Base-by-base conservation (phyloP, 148 eudicot species). In the Oxyria digyna region DNA sequence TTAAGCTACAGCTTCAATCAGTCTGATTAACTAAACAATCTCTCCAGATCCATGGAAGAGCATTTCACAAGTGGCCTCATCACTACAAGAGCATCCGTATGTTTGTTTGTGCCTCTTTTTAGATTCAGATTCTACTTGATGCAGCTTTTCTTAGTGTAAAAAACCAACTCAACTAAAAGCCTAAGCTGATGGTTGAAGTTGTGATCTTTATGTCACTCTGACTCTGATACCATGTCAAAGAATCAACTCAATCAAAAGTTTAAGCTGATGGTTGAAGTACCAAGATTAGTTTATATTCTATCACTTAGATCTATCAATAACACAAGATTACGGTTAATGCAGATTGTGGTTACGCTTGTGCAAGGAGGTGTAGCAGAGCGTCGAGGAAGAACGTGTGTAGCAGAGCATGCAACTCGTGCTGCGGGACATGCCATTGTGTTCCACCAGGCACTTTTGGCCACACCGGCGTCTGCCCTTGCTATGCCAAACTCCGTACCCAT, bases 361-460 rank as follows among this genome's bases (percentile, higher is more conserved):
- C 77, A 15, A 77, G 76, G 67, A 87, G 96, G 76, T 89, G 96
- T 76, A 82, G 74, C 13, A 72, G 71, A 76, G 41, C 91, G 23
- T 85, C 86, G 7, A 87, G 91, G 72, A 78, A 78, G 79, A 89
- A 87, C 0, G 63, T 87, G 38, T 89, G 91, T 75, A 65, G 27
- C 15, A 75, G 89, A 50, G 91, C 91, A 37, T 89, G 96, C 81
- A 76, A 78, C 8, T 76, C 78, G 4, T 87, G 96, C 55, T 89
- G 96, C 65, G 49, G 20, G 4, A 71, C 78, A 67, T 89, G 96
- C 81, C 66, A 83, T 31, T 87, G 91, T 48, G 89, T 89, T 27
- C 96, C 96, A 45, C 87, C 96, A 0, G 89, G 96, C 33, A 85
- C 89, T 29, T 79, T 67, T 9, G 96, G 91, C 20, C 78, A 87